phyloP scores from a whole-genome alignment of 768 basidiomycete genomes.

The Leucosporidium scottii region DNA sequence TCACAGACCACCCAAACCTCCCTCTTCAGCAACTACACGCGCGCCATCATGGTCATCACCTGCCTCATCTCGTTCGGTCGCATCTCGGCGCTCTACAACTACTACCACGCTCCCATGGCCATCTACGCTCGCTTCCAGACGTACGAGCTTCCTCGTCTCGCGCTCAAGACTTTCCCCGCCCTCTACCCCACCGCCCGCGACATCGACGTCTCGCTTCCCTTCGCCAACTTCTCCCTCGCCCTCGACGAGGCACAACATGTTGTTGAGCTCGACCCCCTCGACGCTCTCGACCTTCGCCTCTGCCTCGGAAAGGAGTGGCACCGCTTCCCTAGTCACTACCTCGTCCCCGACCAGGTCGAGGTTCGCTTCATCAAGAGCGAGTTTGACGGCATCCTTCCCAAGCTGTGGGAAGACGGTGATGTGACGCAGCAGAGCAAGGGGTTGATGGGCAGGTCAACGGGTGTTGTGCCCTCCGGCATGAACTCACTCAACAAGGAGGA shows the following conservation, averaged over 20 bases:
- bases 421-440: slow-evolving; percentile 33
- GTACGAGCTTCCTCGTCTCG: slow-evolving; percentile 67
- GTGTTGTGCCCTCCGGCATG: slow-evolving; percentile 56
- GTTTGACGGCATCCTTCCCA: slow-evolving; percentile 80
- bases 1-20: slow-evolving; percentile 65
- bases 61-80: slow-evolving; percentile 68
- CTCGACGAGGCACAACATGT: slow-evolving; percentile 45
- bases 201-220: slow-evolving; percentile 41
- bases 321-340: slow-evolving; percentile 82
- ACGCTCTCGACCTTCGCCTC: slow-evolving; percentile 62
- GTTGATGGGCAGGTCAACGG: slow-evolving; percentile 28
- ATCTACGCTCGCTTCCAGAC: slow-evolving; percentile 64
- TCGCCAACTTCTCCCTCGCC: slow-evolving; percentile 39
- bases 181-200: slow-evolving; percentile 66
- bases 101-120: slow-evolving; percentile 84
- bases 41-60: slow-evolving; percentile 59
- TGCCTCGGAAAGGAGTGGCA: slow-evolving; percentile 96
- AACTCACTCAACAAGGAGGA: slow-evolving; percentile 87
- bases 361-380: slow-evolving; percentile 88
- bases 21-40: slow-evolving; percentile 69
- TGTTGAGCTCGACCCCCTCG: slow-evolving; percentile 63
- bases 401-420: slow-evolving; percentile 56
- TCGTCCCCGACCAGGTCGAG: slow-evolving; percentile 71
- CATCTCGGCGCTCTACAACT: slow-evolving; percentile 70
- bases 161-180: slow-evolving; percentile 19